These are phyloP conservation scores for Vaccinium macrocarpon DNA, from an alignment of 148 eudicot genomes.

Conservation along the genomic window DNA sequence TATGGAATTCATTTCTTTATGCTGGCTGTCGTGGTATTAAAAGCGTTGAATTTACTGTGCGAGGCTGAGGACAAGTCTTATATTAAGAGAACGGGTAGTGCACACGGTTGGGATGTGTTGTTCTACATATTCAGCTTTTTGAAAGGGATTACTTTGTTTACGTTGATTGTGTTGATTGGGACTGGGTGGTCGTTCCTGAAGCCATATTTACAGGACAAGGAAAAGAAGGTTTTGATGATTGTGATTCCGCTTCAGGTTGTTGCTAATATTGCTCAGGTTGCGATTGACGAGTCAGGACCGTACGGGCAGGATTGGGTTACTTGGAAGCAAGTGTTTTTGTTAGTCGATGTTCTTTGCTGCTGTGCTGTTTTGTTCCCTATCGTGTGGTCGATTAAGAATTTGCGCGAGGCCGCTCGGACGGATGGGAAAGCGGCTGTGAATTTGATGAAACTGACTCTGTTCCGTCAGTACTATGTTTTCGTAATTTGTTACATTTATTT, in stretches of 20 bases:
- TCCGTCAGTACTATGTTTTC: slow-evolving; percentile 71
- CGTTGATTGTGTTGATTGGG: slow-evolving; percentile 80
- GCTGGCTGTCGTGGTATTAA: slow-evolving; percentile 57
- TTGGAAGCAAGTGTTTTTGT: slow-evolving; percentile 77
- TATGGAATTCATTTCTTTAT: slow-evolving; percentile 64
- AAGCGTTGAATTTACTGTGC: slow-evolving; percentile 59
- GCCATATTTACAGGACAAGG: slow-evolving; percentile 71
- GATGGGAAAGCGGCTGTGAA: slow-evolving; percentile 88
- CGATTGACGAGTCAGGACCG: slow-evolving; percentile 68
- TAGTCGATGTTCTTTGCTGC: slow-evolving; percentile 75
- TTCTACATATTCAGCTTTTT: slow-evolving; percentile 68
- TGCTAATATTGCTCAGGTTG: slow-evolving; percentile 72
- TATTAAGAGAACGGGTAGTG: slow-evolving; percentile 59
- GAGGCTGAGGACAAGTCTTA: slow-evolving; percentile 79
- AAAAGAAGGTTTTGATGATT: slow-evolving; percentile 75
- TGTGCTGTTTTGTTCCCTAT: slow-evolving; percentile 78
- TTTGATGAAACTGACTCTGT: slow-evolving; percentile 66
- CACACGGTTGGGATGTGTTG: slow-evolving; percentile 82
- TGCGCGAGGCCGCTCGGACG: slow-evolving; percentile 59
- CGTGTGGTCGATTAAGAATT: slow-evolving; percentile 79
- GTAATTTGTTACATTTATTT: slow-evolving; percentile 77
- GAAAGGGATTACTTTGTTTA: slow-evolving; percentile 57
- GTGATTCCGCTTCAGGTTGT: slow-evolving; percentile 78
- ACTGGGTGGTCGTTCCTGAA: slow-evolving; percentile 89
- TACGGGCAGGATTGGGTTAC: slow-evolving; percentile 58